phyloP scores from a whole-genome alignment of 495 filamentous ascomycete genomes.

The Neurospora sp. region DNA sequence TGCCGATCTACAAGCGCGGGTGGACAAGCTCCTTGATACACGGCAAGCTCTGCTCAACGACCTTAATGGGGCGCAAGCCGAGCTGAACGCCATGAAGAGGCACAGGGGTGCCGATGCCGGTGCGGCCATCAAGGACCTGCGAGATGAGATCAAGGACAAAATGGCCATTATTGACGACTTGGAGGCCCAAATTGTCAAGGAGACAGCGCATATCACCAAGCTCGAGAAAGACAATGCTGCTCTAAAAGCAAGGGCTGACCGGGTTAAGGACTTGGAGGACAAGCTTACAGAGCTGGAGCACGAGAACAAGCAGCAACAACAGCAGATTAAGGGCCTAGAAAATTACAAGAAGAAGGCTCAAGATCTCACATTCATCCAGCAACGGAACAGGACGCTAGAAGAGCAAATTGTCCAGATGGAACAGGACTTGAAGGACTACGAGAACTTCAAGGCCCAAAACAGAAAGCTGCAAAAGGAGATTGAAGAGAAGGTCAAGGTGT shows the following conservation, averaged over 20 bases:
- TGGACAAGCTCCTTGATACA: conserved; percentile 24
- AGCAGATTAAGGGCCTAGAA: conserved; percentile 68
- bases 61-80: conserved; percentile 17
- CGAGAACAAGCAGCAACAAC: conserved; percentile 63
- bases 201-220: conserved; percentile 14
- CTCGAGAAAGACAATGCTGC: conserved; percentile 35
- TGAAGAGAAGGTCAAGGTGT: conserved; percentile 20
- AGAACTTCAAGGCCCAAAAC: conserved; percentile 47
- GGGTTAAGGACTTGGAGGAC: conserved; percentile 36
- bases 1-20: conserved; percentile 21
- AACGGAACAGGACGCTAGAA: conserved; percentile 39
- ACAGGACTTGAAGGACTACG: conserved; percentile 57
- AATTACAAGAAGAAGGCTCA: conserved; percentile 69
- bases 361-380: conserved; percentile 33
- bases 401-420: conserved; percentile 40
- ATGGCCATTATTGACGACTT: conserved; percentile 25
- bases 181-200: conserved; percentile 30
- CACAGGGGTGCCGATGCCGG: conserved; percentile 17
- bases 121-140: conserved; percentile 24
- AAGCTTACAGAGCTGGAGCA: conserved; percentile 57
- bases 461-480: conserved; percentile 42
- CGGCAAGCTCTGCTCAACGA: conserved; percentile 20
- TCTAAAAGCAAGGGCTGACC: conserved; percentile 33
- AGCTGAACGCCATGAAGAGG: conserved; percentile 19
- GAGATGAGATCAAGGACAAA: conserved; percentile 31